These are phyloP conservation scores for Suillus luteus DNA, from an alignment of 768 basidiomycete species.

Conservation along the genomic window DNA sequence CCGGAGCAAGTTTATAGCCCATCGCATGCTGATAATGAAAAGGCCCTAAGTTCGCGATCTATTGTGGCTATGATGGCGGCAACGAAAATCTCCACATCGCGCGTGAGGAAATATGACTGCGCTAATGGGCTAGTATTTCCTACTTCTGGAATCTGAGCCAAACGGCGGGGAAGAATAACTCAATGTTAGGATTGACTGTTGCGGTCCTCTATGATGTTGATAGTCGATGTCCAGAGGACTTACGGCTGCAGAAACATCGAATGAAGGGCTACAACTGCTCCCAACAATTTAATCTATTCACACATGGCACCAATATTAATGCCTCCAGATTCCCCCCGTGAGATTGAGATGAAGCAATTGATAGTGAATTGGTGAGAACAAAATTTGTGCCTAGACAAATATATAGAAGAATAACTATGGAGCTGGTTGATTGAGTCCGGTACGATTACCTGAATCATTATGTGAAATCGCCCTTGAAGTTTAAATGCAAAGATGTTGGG, in stretches of 20 bases:
- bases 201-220: background rate
- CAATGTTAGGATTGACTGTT: background rate
- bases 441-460: background rate
- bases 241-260: background rate
- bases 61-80: background rate
- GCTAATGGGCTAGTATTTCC: background rate
- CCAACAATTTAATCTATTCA: background rate
- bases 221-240: background rate
- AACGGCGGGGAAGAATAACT: background rate
- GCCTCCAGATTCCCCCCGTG: constrained; percentile 2
- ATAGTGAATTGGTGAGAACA: constrained; percentile 3
- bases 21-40: constrained; percentile 4
- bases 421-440: background rate
- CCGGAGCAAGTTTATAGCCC: background rate
- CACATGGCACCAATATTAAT: constrained; percentile 6
- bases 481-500: background rate
- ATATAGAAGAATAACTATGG: constrained; percentile 6
- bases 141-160: background rate
- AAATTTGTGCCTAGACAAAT: constrained; percentile 1
- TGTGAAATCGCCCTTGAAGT: constrained; percentile 4
- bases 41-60: too few relatives aligned
- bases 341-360: constrained; percentile 2
- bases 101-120: background rate
- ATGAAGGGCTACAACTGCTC: background rate
- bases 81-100: constrained; percentile 2